phyloP scores from a whole-genome alignment of 768 basidiomycete species.

The Suillus variegatus region DNA sequence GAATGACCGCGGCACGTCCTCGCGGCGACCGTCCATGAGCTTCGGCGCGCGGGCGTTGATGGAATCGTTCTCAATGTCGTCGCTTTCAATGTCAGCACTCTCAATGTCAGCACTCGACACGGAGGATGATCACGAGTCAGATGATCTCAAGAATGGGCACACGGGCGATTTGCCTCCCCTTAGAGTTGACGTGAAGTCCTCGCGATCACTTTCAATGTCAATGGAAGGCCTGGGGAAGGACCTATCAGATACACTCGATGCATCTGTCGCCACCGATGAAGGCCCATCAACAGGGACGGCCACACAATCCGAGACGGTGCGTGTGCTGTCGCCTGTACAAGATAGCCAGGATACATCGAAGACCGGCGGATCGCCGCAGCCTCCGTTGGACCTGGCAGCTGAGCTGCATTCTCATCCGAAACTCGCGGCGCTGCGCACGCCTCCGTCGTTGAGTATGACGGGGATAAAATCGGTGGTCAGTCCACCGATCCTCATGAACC shows the following conservation, averaged over 20 bases:
- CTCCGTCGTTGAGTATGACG: slow-evolving; percentile 29
- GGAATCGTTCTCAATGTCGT: slow-evolving; percentile 51
- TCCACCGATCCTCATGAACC: slow-evolving; percentile 70
- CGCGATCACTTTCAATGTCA: slow-evolving; percentile 24
- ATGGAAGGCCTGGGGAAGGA: slow-evolving; percentile 36
- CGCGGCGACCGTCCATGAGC: slow-evolving; percentile 23
- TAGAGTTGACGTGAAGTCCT: slow-evolving; percentile 11
- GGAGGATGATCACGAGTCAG: slow-evolving; percentile 39
- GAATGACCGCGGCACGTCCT: slow-evolving; percentile 19
- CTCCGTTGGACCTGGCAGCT: slow-evolving; percentile 41
- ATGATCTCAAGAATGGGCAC: slow-evolving; percentile 16
- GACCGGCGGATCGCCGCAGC: slow-evolving; percentile 5
- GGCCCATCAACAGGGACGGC: not conserved
- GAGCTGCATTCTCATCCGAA: slow-evolving; percentile 49
- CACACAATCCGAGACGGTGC: slow-evolving; percentile 4
- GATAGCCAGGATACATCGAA: slow-evolving; percentile 1
- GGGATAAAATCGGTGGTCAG: slow-evolving; percentile 35
- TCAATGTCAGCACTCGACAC: slow-evolving; percentile 57
- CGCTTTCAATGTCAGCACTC: slow-evolving; percentile 55
- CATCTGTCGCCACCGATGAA: slow-evolving; percentile 7
- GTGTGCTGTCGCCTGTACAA: slow-evolving; percentile 3
- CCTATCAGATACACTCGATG: slow-evolving; percentile 31
- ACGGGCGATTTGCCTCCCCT: slow-evolving; percentile 5
- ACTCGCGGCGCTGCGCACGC: slow-evolving; percentile 46
- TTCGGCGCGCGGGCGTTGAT: slow-evolving; percentile 36